These are phyloP conservation scores for Neurospora sp. DNA, from an alignment of 495 filamentous ascomycete genomes.

Conservation along the genomic window DNA sequence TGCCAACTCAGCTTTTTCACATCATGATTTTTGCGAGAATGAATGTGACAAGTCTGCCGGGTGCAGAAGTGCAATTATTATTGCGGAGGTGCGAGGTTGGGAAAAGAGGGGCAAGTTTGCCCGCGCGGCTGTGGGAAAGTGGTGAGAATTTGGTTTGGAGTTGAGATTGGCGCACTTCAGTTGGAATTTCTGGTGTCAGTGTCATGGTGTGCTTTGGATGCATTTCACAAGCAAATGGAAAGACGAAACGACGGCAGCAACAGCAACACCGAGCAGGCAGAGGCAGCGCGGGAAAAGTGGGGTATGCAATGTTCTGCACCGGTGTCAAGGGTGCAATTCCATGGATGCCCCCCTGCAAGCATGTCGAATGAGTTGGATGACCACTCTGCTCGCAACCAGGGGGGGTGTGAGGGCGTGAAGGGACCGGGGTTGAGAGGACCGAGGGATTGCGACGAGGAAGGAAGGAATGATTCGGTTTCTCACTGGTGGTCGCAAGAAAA, in stretches of 20 bases:
- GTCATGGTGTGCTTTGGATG: not conserved
- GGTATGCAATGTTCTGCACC: not conserved
- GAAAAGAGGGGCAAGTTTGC: constrained; percentile 1
- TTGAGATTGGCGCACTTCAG: not conserved
- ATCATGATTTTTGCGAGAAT: not conserved
- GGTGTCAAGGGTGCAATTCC: not conserved
- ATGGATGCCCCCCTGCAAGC: not conserved
- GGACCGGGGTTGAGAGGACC: not conserved
- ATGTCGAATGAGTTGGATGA: not conserved
- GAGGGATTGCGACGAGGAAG: constrained; percentile 4
- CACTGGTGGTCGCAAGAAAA: not conserved
- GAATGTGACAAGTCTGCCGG: constrained; percentile 20
- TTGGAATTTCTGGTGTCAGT: not conserved
- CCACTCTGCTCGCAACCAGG: not conserved
- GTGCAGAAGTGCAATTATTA: not conserved
- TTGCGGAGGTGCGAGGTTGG: not conserved
- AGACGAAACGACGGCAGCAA: not conserved
- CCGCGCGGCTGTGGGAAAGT: not conserved
- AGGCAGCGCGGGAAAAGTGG: constrained; percentile 10
- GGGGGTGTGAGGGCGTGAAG: not conserved
- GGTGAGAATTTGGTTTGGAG: not conserved
- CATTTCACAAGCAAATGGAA: not conserved
- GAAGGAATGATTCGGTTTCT: not conserved
- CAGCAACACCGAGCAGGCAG: not conserved
- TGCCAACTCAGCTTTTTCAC: constrained; percentile 24